Percentiles rank a stretch among this genome's conserved stretches.
These are phyloP conservation scores for Podospora tetraspora DNA, from an alignment of 495 filamentous ascomycete genomes.

Conservation along the genomic window DNA sequence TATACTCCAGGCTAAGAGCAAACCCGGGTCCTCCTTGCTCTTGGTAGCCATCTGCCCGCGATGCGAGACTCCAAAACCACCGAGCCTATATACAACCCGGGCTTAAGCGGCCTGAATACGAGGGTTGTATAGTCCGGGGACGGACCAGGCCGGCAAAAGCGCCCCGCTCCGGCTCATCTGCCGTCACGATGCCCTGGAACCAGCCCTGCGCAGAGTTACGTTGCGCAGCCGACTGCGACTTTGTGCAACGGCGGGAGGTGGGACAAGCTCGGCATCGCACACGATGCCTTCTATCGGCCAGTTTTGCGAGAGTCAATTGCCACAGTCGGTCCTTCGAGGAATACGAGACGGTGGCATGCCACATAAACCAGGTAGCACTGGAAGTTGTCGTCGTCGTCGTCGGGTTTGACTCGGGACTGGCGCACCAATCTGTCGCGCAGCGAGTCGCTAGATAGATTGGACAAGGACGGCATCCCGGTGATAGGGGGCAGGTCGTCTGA, in stretches of 20 bases:
- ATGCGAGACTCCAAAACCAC: neutral
- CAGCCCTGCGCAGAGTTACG: neutral
- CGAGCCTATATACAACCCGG: neutral
- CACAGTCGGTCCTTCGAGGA: neutral
- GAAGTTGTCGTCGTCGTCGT: neutral
- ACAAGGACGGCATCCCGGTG: neutral
- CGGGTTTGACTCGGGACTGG: neutral
- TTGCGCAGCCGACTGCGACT: neutral
- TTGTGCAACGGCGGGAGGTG: neutral
- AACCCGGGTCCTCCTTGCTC: neutral
- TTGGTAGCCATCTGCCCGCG: neutral
- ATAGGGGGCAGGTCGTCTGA: neutral
- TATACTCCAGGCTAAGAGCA: neutral
- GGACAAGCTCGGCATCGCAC: neutral
- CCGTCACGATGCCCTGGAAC: neutral
- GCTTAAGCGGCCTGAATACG: neutral
- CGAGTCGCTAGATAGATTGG: neutral
- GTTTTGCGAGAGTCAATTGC: neutral
- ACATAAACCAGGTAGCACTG: neutral
- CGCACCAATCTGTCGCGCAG: neutral
- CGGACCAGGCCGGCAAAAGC: neutral
- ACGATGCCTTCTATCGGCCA: neutral
- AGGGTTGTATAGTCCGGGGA: neutral
- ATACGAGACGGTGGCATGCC: constrained; percentile 1
- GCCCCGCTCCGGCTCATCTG: neutral